Evolutionary conservation across 441 rosid genomes (phyloP).

Genomic region (Rhodomyrtus psidioides): DNA sequence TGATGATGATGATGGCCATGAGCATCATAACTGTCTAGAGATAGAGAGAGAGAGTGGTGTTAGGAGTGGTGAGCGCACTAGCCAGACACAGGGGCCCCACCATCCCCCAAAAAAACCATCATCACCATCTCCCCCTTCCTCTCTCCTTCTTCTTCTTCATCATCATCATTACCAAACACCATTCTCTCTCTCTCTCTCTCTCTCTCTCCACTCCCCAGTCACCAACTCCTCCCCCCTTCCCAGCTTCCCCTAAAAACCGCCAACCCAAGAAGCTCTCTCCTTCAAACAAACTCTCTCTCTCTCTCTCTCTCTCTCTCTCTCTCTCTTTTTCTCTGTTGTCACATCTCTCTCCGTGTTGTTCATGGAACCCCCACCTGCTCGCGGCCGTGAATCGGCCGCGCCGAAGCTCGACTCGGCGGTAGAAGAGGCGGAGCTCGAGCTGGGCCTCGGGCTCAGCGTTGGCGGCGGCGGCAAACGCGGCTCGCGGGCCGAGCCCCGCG

Average conservation of each 20-base stretch:
- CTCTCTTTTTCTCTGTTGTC: neutral
- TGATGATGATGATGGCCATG: neutral
- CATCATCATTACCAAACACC: slow-evolving; percentile 16
- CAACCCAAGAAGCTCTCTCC: neutral
- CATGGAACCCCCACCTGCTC: slow-evolving; percentile 12
- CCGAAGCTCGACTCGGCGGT: slow-evolving; percentile 21
- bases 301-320: neutral
- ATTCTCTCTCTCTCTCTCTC: slow-evolving; percentile 4
- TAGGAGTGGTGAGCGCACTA: slow-evolving; percentile 70
- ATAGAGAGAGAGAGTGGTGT: neutral
- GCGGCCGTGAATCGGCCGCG: slow-evolving; percentile 23
- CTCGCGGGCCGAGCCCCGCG: slow-evolving; percentile 50
- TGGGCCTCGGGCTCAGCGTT: slow-evolving; percentile 64
- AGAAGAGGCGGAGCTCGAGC: slow-evolving; percentile 55
- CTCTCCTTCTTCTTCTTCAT: neutral
- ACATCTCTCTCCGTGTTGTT: slow-evolving; percentile 1
- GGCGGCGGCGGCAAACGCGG: slow-evolving; percentile 34
- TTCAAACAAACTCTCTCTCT: neutral
- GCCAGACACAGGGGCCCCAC: slow-evolving; percentile 71
- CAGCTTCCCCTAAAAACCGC: slow-evolving; percentile 18
- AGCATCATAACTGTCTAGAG: neutral
- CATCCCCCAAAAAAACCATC: slow-evolving; percentile 58
- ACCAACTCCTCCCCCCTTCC: slow-evolving; percentile 2
- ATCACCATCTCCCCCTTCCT: slow-evolving; percentile 15
- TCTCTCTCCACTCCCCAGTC: slow-evolving; percentile 2